A percentile compares a stretch with the other conserved stretches of the same genome.
These are phyloP conservation scores for Scleroderma citrinum DNA, from an alignment of 768 basidiomycete species.

Conservation along the genomic window DNA sequence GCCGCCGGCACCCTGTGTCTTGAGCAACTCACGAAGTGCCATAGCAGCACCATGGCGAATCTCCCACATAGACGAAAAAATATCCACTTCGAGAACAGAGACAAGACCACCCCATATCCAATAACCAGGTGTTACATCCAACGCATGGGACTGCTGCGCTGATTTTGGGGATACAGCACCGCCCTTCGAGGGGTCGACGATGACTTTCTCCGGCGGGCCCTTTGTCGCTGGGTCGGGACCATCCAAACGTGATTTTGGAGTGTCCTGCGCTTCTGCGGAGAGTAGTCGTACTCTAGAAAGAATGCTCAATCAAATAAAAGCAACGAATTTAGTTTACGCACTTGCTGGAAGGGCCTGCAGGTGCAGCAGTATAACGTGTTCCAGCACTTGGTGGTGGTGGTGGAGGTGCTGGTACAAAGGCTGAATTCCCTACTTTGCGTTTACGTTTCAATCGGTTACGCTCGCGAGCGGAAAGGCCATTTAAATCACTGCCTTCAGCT, in stretches of 20 bases:
- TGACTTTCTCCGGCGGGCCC: slow-evolving; percentile 53
- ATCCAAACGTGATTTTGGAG: slow-evolving; percentile 47
- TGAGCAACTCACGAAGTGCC: slow-evolving; percentile 84
- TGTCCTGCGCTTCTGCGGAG: slow-evolving; percentile 51
- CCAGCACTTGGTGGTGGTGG: slow-evolving; percentile 52
- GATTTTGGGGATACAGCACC: slow-evolving; percentile 78
- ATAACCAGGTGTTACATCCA: slow-evolving; percentile 65
- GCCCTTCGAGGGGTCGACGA: slow-evolving; percentile 77
- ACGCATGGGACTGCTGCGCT: slow-evolving; percentile 68
- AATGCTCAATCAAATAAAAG: slow-evolving; percentile 2
- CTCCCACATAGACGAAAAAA: slow-evolving; percentile 89
- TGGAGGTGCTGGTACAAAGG: slow-evolving; percentile 69
- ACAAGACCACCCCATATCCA: slow-evolving; percentile 89
- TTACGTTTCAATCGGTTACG: slow-evolving; percentile 93
- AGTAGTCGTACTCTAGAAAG: slow-evolving; percentile 62
- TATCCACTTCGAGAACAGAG: slow-evolving; percentile 71
- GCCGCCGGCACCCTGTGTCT: slow-evolving; percentile 73
- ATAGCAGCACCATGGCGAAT: slow-evolving; percentile 90
- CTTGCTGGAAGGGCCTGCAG: slow-evolving; percentile 58
- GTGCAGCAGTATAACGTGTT: slow-evolving; percentile 55
- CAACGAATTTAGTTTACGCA: slow-evolving; percentile 21
- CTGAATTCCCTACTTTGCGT: slow-evolving; percentile 79
- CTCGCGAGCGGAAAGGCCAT: slow-evolving; percentile 81
- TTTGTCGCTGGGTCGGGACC: slow-evolving; percentile 46
- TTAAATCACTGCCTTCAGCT: slow-evolving; percentile 39